Evolutionary conservation across 2,329 filamentous ascomycete genomes (phyloP), one percentile per base, ranked within the genome.

Genomic region (Beauveria varroae): DNA sequence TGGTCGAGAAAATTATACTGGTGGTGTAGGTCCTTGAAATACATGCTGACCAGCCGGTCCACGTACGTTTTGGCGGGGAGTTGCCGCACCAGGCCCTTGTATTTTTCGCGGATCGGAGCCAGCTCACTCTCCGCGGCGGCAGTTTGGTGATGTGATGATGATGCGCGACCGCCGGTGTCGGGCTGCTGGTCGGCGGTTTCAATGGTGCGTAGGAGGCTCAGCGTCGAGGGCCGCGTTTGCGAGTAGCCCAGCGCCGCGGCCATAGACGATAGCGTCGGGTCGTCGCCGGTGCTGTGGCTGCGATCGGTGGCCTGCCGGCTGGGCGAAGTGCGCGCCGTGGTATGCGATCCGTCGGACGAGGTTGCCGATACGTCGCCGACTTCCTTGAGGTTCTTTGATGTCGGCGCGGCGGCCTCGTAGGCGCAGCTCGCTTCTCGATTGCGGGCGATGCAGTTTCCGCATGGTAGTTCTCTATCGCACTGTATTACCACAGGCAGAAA

Each of bases 391-490:
- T 4, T 58, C 8, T 50, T 58, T 18, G 55, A 40, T 71, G 77
- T 75, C 4, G 79, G 78, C 5, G 78, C 75, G 37, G 76, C 76
- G 9, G 78, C 80, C 70, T 86, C 83, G 68, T 86, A 87, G 24
- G 75, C 75, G 67, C 84, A 87, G n/a, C 75, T 72, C 2, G 76
- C 72, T 64, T 81, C 76, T 68, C 84, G 86, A 66, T 81, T 82
- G 57, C 84, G 78, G 57, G 80, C 78, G 37, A 79, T 74, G 70
- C 84, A 87, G 68, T 86, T 86, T 52, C 79, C 78, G 69, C 84
- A 86, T 2, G 84, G 84, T 63, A 81, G 74, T 63, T 80, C 77
- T 62, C 84, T 79, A 68, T 87, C 83, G 70, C 84, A 87, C 79
- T 85, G 43, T 44, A 50, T 14, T 14, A 16, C 14, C 52, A 40